Percentiles rank a stretch among this genome's conserved stretches.
These are phyloP conservation scores for Moricandia moricandioides DNA, from an alignment of 345 rosid species.

Conservation along the genomic window DNA sequence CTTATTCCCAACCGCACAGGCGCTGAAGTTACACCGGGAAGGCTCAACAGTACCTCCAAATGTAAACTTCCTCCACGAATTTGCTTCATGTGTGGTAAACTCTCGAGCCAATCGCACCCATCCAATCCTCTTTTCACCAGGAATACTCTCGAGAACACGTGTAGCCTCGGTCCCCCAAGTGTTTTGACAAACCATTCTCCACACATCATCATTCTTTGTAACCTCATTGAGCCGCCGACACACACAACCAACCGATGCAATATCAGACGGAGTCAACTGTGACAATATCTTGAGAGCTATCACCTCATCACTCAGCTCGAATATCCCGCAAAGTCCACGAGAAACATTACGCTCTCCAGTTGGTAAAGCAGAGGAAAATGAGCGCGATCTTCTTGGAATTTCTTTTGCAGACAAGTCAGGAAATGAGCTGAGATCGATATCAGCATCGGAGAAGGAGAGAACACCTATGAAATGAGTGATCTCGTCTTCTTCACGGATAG, in stretches of 20 bases:
- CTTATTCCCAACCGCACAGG: slow-evolving; percentile 87
- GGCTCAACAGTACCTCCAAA: slow-evolving; percentile 94
- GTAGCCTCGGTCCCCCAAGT: slow-evolving; percentile 93
- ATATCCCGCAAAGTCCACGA: slow-evolving; percentile 68
- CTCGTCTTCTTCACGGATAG: slow-evolving; percentile 77
- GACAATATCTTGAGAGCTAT: slow-evolving; percentile 69
- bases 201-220: slow-evolving; percentile 81
- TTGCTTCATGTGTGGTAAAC: slow-evolving; percentile 87
- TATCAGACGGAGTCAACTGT: slow-evolving; percentile 73
- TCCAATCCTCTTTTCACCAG: slow-evolving; percentile 83
- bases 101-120: slow-evolving; percentile 88
- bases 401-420: slow-evolving; percentile 53
- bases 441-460: slow-evolving; percentile 72
- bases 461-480: slow-evolving; percentile 86
- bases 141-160: slow-evolving; percentile 72
- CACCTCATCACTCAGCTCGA: slow-evolving; percentile 78
- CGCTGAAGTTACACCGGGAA: slow-evolving; percentile 87
- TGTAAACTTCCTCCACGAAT: slow-evolving; percentile 82
- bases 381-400: slow-evolving; percentile 43
- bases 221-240: slow-evolving; percentile 60
- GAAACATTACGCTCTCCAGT: slow-evolving; percentile 64
- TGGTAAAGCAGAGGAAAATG: slow-evolving; percentile 44
- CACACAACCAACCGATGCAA: slow-evolving; percentile 81
- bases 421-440: slow-evolving; percentile 74
- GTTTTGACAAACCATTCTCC: slow-evolving; percentile 95